Base-by-base conservation (phyloP, 768 basidiomycete species). In the Phylloporus sp. region DNA sequence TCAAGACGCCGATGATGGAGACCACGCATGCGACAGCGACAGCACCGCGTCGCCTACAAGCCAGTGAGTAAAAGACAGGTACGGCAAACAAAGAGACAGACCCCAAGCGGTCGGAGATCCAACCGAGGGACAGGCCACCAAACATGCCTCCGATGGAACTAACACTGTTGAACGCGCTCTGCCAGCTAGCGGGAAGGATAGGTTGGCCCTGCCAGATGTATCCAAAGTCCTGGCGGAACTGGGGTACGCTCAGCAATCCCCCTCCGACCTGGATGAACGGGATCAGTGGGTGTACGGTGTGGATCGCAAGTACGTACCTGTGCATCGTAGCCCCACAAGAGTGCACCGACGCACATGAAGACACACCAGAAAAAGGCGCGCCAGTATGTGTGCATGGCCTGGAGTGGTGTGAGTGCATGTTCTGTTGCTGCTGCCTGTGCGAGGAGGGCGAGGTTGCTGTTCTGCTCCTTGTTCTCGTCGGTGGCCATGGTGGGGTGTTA, bases 151-250 rank as follows among this genome's bases (percentile, higher is more conserved):
- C 64, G 22, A 65, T 52, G 0, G 53, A 57, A 23, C 59, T 64
- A 27, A 54, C 52, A 5, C 59, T 61, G 27, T 61, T 66, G 43
- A 65, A 65, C 3, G 64, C 59, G 11, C 59, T 64, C 32, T 65
- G 64, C 65, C 64, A 66, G 24, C 55, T 66, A 1, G 64, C 64
- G 22, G 64, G 45, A 22, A 65, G 55, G 11, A 66, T 15, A 34
- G 38, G 38, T 20, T 40, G 38, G 20, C 38, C 38, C 22, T 40
- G n/a, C 38, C 38, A 40, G 12, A 40, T 13, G 38, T 40, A 24
- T 20, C 38, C 22, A 40, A 40, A 40, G 22, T 40, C 38, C 22
- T 22, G 20, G 18, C 38, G 38, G 22, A 40, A 40, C 38, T 40
- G 38, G 22, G 38, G 38, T 10, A 40, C 22, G 23, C 38, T 40